Evolutionary conservation across 257 asterid genomes (phyloP), one percentile per base, ranked within the genome.

Genomic region (Paraleonurus japonicus): DNA sequence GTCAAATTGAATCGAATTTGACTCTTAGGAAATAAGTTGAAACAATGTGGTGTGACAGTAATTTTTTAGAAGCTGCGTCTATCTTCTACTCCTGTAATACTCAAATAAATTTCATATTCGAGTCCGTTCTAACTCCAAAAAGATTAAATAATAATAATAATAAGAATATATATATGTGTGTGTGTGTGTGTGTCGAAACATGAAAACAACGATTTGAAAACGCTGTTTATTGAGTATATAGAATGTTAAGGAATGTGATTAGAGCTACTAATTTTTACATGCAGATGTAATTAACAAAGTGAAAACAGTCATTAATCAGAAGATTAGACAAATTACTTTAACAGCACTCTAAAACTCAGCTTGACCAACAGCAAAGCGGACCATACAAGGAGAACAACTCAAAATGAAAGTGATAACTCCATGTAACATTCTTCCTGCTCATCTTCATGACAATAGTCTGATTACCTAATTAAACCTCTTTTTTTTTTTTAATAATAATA

Each of bases 341-440:
- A 32, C 65, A 81, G 39, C 83, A 88, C 95, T 86, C 92, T 82
- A 88, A 84, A 88, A 81, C 69, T 85, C 71, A 80, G 77, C 81
- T 72, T 65, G 84, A 82, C 89, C 90, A 83, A 78, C 76, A 73
- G 8, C 58, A 59, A 73, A 60, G 47, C 26, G 28, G 67, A 43
- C n/a, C 65, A 63, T 39, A 66, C 20, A 64, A 70, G 51, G 27
- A 51, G 81, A 76, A 67, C 71, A 70, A 50, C 77, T 67, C 73
- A 43, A 74, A 51, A 26, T 35, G 55, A 69, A 69, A 71, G 69
- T 23, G 71, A 75, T n/a, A 72, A 73, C 65, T 20, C 67, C 77
- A 58, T 50, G 62, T 53, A 74, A 63, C 11, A 47, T 59, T 70
- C 59, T 20, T 48, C 8, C 69, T 63, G 33, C 32, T 24, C 23